phyloP scores from a whole-genome alignment of 331 rosid species.

The Pyrus hybrid region DNA sequence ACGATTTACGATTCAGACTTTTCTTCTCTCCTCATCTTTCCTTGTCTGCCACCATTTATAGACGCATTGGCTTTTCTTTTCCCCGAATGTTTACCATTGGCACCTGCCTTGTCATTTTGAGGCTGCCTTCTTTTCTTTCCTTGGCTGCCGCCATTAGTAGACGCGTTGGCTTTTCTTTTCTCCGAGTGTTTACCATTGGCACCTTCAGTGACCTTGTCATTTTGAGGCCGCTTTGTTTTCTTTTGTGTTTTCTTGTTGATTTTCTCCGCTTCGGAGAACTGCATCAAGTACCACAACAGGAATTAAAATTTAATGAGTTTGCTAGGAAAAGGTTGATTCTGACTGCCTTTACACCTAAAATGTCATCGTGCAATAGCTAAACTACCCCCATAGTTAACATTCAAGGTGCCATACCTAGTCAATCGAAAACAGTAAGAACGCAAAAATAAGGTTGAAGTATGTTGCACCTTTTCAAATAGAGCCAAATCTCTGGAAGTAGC shows the following conservation, averaged over 20 bases:
- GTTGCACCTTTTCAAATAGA: constrained; percentile 51
- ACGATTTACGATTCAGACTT: background rate
- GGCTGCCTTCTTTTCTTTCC: constrained; percentile 15
- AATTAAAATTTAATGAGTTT: background rate
- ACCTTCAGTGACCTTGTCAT: constrained; percentile 20
- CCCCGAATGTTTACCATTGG: constrained; percentile 12
- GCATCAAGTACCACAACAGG: constrained; percentile 15
- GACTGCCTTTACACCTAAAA: background rate
- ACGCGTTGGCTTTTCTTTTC: constrained; percentile 4
- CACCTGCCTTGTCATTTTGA: constrained; percentile 8
- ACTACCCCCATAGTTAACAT: background rate
- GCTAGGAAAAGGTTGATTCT: background rate
- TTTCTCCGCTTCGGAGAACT: constrained; percentile 32
- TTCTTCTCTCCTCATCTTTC: constrained; percentile 1
- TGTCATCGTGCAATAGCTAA: background rate
- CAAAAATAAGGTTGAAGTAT: constrained; percentile 9
- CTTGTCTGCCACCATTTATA: constrained; percentile 1
- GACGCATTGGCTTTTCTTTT: constrained; percentile 5
- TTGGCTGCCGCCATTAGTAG: constrained; percentile 5
- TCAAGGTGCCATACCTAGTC: background rate
- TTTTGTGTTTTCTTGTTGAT: constrained; percentile 3
- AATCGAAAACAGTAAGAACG: background rate
- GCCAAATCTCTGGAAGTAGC: constrained; percentile 57
- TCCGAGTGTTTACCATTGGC: constrained; percentile 13
- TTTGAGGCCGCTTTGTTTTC: constrained; percentile 21